A percentile compares a stretch with the other conserved stretches of the same genome.
These are phyloP conservation scores for Eutrema yunnanense DNA, from an alignment of 345 rosid genomes.

Conservation along the genomic window DNA sequence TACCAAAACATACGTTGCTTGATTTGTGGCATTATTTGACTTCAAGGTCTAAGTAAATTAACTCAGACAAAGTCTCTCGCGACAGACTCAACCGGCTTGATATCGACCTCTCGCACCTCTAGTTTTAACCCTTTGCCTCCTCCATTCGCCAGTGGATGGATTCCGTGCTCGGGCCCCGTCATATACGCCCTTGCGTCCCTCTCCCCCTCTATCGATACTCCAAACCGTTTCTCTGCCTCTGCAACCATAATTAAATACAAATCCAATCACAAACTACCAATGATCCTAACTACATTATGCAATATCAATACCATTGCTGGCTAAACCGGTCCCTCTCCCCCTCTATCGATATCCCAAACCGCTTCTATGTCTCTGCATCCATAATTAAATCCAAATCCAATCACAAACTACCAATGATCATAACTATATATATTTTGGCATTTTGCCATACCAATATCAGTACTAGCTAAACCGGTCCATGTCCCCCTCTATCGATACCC, in stretches of 20 bases:
- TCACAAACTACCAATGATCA: no score
- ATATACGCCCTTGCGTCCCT: constrained; percentile 43
- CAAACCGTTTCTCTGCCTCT: constrained; percentile 50
- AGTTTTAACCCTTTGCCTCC: constrained; percentile 53
- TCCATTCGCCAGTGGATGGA: constrained; percentile 69
- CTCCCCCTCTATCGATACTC: constrained; percentile 44
- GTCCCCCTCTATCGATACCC: background rate
- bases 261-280: background rate
- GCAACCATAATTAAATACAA: background rate
- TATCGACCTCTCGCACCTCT: constrained; percentile 44
- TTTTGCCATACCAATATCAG: no score
- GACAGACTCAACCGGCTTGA: constrained; percentile 33
- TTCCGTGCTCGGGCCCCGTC: constrained; percentile 45
- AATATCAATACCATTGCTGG: background rate
- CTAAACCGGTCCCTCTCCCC: background rate
- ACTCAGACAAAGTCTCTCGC: constrained; percentile 40
- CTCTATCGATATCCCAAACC: background rate
- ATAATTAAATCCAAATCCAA: no score
- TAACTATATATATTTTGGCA: no score
- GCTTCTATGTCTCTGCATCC: background rate
- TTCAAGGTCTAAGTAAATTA: background rate
- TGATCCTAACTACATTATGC: background rate
- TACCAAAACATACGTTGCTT: background rate
- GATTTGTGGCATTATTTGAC: constrained; percentile 4
- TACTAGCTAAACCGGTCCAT: no score